Conservation (phyloP, 2,329 filamentous ascomycete genomes). For the Aspergillus carbonarius region DNA sequence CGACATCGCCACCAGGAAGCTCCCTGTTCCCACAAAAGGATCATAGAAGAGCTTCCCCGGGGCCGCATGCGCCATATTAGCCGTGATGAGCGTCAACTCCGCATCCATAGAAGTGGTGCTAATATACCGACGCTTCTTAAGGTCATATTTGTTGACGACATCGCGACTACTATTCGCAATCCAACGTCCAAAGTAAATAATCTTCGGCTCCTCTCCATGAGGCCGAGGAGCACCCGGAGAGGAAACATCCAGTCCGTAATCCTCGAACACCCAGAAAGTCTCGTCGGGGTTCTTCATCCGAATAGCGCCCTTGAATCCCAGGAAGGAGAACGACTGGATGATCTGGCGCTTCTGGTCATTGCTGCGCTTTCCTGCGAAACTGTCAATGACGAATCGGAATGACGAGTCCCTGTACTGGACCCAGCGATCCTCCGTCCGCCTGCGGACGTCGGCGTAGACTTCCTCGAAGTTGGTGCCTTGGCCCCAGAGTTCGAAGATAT, state of each 20-base stretch:
- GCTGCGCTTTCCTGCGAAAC: conserved; percentile 72
- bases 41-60: conserved; percentile 89
- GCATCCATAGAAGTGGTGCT: conserved; percentile 97
- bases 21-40: conserved; percentile 92
- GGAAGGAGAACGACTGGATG: conserved; percentile 78
- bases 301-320: conserved; percentile 76
- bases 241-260: conserved; percentile 61
- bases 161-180: conserved; percentile 67
- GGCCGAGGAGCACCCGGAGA: conserved; percentile 29
- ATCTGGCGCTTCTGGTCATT: conserved; percentile 65
- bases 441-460: conserved; percentile 66
- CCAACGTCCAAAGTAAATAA: conserved; percentile 70
- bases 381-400: conserved; percentile 83
- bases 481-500: conserved; percentile 89
- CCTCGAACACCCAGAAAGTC: conserved; percentile 78
- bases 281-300: conserved; percentile 71
- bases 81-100: conserved; percentile 85
- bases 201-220: conserved; percentile 55
- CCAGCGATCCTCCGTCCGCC: conserved; percentile 65
- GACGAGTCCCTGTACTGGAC: conserved; percentile 60
- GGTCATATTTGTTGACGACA: conserved; percentile 70
- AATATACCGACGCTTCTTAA: conserved; percentile 93
- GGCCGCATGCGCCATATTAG: conserved; percentile 80
- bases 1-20: conserved; percentile 84
- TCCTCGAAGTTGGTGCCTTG: conserved; percentile 63